These are phyloP conservation scores for Cinnamomum chago DNA, from an alignment of 164 flowering plant species.

Conservation along the genomic window DNA sequence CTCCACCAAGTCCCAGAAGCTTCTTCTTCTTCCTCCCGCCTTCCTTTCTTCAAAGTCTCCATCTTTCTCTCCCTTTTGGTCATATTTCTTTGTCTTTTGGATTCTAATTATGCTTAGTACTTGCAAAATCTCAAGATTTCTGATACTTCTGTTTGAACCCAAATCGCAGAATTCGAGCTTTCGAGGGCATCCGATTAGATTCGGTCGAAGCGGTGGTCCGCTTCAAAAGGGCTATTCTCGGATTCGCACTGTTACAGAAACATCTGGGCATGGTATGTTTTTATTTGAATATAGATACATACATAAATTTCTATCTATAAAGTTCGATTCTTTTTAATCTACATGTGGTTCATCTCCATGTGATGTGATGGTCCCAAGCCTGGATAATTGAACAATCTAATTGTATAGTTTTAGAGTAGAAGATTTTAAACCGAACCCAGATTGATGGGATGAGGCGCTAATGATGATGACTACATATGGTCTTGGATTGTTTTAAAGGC, in stretches of 20 bases:
- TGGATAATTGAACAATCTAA: too few relatives aligned
- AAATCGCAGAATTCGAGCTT: slow-evolving; percentile 28
- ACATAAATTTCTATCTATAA: too few relatives aligned
- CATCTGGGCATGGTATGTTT: background rate
- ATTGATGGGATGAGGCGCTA: too few relatives aligned
- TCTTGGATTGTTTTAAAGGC: too few relatives aligned
- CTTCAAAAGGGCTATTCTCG: slow-evolving; percentile 14
- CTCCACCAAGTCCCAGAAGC: slow-evolving; percentile 41
- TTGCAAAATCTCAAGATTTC: background rate
- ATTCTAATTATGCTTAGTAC: background rate
- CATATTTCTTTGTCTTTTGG: background rate
- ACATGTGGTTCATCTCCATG: too few relatives aligned
- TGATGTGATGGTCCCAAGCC: too few relatives aligned
- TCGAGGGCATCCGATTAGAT: slow-evolving; percentile 4
- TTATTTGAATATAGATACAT: background rate
- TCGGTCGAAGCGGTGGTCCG: slow-evolving; percentile 13
- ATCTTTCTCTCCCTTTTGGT: background rate
- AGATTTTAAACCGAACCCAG: too few relatives aligned
- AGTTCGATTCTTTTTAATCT: too few relatives aligned
- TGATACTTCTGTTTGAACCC: background rate
- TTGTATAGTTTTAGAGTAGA: too few relatives aligned
- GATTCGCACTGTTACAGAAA: slow-evolving; percentile 1
- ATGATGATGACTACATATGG: too few relatives aligned
- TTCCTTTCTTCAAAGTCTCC: slow-evolving; percentile 24
- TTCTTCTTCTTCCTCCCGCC: slow-evolving; percentile 26